Base-by-base conservation (phyloP, 2,329 filamentous ascomycete genomes). In the Botrytis byssoidea region DNA sequence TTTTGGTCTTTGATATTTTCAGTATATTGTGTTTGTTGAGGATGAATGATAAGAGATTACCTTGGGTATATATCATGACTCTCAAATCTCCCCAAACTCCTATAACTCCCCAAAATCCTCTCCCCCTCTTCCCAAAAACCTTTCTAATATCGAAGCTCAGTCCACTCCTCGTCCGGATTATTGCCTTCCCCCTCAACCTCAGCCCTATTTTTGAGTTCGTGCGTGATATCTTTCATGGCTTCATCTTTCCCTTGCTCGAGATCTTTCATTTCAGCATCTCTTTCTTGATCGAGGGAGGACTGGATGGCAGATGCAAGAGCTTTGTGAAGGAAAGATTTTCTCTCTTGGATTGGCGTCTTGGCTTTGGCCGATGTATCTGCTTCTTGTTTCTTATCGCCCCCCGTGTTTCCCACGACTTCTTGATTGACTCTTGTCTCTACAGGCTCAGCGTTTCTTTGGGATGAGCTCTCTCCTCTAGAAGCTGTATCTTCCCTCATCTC, bases 251-350 rank as follows among this genome's bases (percentile, higher is more conserved):
- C 51, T 16, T 57, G 5, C 14, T 29, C n/a, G 7, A 29, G 3
- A 57, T 32, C 51, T 18, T 29, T 25, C 46, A 25, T 22, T 48
- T 48, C 46, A 10, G 25, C 6, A n/a, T 55, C 12, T n/a, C 48
- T n/a, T n/a, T 51, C 10, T 51, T 25, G 48, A 51, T n/a, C 25
- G 22, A 48, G 9, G 4, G 22, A 12, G 46, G 4, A 12, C 1
- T 25, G 46, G 1, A 12, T 48, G 5, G 46, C 9, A 48, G 12
- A 1, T 25, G 25, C 10, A 5, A 48, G 1, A 48, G 22, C 22
- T 4, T 25, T 48, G 9, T 25, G 4, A 12, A 4, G 10, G 12
- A 5, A 5, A n/a, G 6, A 2, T 0, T 16, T n/a, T 16, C 2
- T 55, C 12, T n/a, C 25, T 55, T 25, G 25, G 6, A 55, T 55